These are phyloP conservation scores for Aspergillus versicolor DNA, from an alignment of 2,329 filamentous ascomycete species.

Conservation along the genomic window DNA sequence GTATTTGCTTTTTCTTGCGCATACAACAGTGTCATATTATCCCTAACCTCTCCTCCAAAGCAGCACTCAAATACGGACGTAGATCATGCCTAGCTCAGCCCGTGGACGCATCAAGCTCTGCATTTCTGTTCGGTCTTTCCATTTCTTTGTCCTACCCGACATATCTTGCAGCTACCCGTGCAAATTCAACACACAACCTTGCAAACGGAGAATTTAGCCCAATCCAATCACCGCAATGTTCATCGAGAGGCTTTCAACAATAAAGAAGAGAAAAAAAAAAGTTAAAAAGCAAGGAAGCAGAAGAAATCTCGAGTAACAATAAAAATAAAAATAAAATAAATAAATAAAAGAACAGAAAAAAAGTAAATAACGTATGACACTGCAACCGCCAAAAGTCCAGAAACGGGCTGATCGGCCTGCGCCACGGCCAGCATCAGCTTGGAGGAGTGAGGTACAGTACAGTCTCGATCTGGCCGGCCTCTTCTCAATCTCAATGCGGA, in stretches of 20 bases:
- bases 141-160: constrained; percentile 4
- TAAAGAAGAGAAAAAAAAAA: not conserved
- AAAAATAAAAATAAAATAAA: not conserved
- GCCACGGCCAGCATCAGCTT: not conserved
- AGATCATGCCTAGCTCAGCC: not conserved
- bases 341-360: not conserved
- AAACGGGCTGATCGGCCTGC: constrained; percentile 1
- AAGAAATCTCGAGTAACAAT: not conserved
- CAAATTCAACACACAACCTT: not conserved
- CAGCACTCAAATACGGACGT: not conserved
- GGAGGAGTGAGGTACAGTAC: not conserved
- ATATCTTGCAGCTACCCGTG: not conserved
- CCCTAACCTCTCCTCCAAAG: not conserved
- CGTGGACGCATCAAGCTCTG: not conserved
- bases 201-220: constrained; percentile 16
- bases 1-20: not conserved
- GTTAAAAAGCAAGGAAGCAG: not conserved
- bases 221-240: constrained; percentile 6
- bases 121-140: not conserved
- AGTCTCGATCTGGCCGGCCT: constrained; percentile 5
- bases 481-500: not conserved
- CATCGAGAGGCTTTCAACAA: constrained; percentile 5
- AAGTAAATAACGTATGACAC: not conserved
- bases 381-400: not conserved
- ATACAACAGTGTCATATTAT: not conserved